These are phyloP conservation scores for Punica granatum DNA, from an alignment of 345 rosid species.

Conservation along the genomic window DNA sequence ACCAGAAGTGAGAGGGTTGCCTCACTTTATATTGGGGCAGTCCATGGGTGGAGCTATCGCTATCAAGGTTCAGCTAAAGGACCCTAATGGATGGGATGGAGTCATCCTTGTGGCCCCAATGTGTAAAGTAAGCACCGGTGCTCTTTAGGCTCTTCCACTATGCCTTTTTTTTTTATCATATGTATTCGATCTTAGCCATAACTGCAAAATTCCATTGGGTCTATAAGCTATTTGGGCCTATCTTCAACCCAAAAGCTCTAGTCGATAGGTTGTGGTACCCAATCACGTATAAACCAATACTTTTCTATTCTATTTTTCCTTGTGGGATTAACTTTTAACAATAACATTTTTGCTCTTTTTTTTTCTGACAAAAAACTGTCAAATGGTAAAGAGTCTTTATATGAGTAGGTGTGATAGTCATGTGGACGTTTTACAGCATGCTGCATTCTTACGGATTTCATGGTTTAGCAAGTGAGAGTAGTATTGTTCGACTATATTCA, in stretches of 20 bases:
- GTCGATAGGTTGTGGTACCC: too few relatives aligned
- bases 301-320: too few relatives aligned
- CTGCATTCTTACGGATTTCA: background rate
- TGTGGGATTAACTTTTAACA: too few relatives aligned
- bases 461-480: background rate
- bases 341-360: background rate
- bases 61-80: slow-evolving; percentile 67
- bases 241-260: too few relatives aligned
- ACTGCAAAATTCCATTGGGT: too few relatives aligned
- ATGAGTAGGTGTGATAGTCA: too few relatives aligned
- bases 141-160: background rate
- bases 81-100: slow-evolving; percentile 88
- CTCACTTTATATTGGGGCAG: slow-evolving; percentile 74
- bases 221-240: too few relatives aligned
- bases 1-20: slow-evolving; percentile 63
- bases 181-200: background rate
- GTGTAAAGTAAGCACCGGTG: slow-evolving; percentile 67
- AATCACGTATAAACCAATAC: too few relatives aligned
- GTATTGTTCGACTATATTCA: too few relatives aligned
- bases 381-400: background rate
- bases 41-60: slow-evolving; percentile 98
- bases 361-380: background rate
- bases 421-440: background rate
- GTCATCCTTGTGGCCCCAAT: slow-evolving; percentile 85
- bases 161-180: background rate